Percentiles rank a stretch among this genome's conserved stretches.
Conservation (phyloP, 805 yeast genomes). For the Suhomyces sp. region DNA sequence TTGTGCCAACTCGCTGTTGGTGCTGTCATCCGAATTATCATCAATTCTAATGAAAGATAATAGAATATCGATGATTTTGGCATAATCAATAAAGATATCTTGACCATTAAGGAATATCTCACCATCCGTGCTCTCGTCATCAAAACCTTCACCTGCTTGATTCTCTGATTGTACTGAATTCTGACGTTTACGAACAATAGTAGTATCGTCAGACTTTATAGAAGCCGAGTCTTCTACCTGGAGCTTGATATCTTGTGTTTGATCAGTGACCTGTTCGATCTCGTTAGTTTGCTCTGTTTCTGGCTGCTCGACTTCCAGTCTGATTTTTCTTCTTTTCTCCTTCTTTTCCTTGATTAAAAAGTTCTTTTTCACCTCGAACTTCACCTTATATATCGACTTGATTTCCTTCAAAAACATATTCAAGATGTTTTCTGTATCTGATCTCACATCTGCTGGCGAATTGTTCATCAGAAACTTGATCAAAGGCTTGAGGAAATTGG, state of each 20-base stretch:
- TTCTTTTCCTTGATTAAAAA: slow-evolving; percentile 18
- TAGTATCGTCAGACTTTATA: slow-evolving; percentile 25
- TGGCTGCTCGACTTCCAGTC: background rate
- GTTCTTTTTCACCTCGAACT: slow-evolving; percentile 43
- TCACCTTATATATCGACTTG: slow-evolving; percentile 68
- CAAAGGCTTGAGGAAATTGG: slow-evolving; percentile 84
- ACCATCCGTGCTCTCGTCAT: slow-evolving; percentile 12
- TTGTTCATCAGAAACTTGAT: slow-evolving; percentile 72
- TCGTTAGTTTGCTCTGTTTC: background rate
- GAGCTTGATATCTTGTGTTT: background rate
- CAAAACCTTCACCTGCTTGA: background rate
- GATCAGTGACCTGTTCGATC: background rate
- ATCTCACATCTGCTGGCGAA: slow-evolving; percentile 81
- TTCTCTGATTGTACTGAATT: background rate
- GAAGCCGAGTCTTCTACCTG: slow-evolving; percentile 18
- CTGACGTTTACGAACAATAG: slow-evolving; percentile 17
- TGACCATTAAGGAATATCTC: slow-evolving; percentile 48
- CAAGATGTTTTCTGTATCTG: slow-evolving; percentile 76
- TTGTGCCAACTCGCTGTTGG: slow-evolving; percentile 20
- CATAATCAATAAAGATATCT: slow-evolving; percentile 76
- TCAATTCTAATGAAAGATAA: slow-evolving; percentile 76
- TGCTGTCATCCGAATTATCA: slow-evolving; percentile 12
- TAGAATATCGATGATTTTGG: slow-evolving; percentile 75
- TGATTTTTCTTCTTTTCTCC: slow-evolving; percentile 1
- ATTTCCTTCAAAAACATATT: slow-evolving; percentile 78